phyloP scores from a whole-genome alignment of 2,329 filamentous ascomycete species.

The Ophiostoma pallidulum region DNA sequence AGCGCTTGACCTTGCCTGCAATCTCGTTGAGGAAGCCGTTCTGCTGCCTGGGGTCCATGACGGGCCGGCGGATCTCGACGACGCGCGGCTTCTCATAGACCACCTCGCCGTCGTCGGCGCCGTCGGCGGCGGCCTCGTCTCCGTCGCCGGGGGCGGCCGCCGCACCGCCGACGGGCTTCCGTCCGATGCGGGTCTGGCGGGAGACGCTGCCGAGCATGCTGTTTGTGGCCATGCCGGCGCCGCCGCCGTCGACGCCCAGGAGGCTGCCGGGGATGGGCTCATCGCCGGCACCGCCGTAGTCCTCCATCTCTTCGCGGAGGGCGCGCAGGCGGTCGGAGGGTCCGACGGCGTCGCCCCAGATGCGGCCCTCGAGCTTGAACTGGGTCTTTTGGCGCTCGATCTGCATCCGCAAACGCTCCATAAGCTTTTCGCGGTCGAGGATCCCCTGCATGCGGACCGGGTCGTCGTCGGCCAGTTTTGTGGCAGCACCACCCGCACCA shows the following conservation, averaged over 20 bases:
- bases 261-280: constrained; percentile 34
- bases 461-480: constrained; percentile 45
- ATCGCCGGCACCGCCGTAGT: constrained; percentile 34
- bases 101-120: constrained; percentile 40
- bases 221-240: constrained; percentile 38
- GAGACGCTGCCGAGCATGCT: constrained; percentile 66
- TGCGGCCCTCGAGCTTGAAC: constrained; percentile 88
- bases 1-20: constrained; percentile 61
- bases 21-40: constrained; percentile 61
- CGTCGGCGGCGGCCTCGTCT: constrained; percentile 36
- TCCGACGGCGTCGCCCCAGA: constrained; percentile 72
- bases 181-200: constrained; percentile 46
- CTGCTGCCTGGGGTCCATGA: constrained; percentile 54
- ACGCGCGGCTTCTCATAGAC: constrained; percentile 72
- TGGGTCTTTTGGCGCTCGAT: constrained; percentile 96
- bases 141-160: constrained; percentile 18
- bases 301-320: constrained; percentile 89
- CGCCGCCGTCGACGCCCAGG: constrained; percentile 42
- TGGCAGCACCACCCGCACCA: constrained; percentile 24
- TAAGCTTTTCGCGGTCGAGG: constrained; percentile 80
- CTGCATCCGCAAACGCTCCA: constrained; percentile 90
- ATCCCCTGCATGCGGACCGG: constrained; percentile 81
- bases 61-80: constrained; percentile 67
- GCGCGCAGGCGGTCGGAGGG: constrained; percentile 89
- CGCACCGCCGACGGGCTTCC: constrained; percentile 39